Evolutionary conservation across 805 yeast species (phyloP).

Genomic region (Ogataea nonfermentans): DNA sequence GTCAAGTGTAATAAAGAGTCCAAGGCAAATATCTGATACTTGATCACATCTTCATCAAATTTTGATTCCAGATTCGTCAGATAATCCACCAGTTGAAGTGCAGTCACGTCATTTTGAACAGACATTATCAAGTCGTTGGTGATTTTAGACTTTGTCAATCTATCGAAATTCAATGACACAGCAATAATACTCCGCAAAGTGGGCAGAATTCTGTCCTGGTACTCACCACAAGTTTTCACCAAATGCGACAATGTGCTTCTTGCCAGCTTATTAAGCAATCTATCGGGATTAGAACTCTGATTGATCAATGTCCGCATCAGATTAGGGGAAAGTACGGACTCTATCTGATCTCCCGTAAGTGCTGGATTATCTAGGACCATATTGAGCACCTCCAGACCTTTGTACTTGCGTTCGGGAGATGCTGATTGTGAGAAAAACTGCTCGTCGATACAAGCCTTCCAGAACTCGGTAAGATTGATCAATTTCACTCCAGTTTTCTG

Average conservation of each 20-base stretch:
- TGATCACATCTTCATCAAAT: conserved; percentile 21
- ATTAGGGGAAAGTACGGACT: conserved; percentile 54
- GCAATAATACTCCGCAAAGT: conserved; percentile 36
- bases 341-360: conserved; percentile 18
- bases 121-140: conserved; percentile 42
- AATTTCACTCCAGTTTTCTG: conserved; percentile 24
- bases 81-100: conserved; percentile 12
- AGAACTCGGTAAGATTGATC: conserved; percentile 59
- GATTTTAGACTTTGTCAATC: conserved; percentile 70
- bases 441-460: conserved; percentile 79
- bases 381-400: conserved; percentile 77
- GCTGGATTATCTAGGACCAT: conserved; percentile 38
- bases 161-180: conserved; percentile 72
- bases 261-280: conserved; percentile 68
- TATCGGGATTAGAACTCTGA: conserved; percentile 65
- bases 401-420: conserved; percentile 80
- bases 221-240: conserved; percentile 35
- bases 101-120: conserved; percentile 12
- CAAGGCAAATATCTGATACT: conserved; percentile 25
- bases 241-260: conserved; percentile 47
- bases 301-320: conserved; percentile 70
- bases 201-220: conserved; percentile 36
- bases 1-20: conserved; percentile 31
- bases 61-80: conserved; percentile 17
- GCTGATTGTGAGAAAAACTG: conserved; percentile 71